Percentiles rank a stretch among this genome's conserved stretches.
phyloP scores from a whole-genome alignment of 306 rosid genomes.

The Casuarina cunninghamiana region DNA sequence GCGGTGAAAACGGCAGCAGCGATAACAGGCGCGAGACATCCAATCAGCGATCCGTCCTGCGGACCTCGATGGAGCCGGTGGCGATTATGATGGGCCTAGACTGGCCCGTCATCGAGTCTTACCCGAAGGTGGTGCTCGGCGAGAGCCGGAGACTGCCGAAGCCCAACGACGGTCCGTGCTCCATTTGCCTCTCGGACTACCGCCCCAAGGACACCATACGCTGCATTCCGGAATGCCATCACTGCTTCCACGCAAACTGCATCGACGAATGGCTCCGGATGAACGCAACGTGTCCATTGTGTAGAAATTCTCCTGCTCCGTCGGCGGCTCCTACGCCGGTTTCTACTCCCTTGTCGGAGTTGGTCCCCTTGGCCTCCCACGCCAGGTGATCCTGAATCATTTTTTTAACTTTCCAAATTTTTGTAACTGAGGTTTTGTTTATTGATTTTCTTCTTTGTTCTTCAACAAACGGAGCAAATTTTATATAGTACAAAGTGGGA shows the following conservation, averaged over 20 bases:
- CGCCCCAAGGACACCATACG: constrained; percentile 47
- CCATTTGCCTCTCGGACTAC: constrained; percentile 57
- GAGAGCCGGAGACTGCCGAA: constrained; percentile 49
- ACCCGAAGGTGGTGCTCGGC: constrained; percentile 53
- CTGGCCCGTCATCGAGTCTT: constrained; percentile 43
- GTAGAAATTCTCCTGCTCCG: constrained; percentile 67
- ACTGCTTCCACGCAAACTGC: constrained; percentile 61
- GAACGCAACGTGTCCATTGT: constrained; percentile 65
- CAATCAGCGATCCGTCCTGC: background rate
- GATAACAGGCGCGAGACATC: background rate
- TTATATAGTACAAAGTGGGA: no score
- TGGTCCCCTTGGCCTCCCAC: constrained; percentile 56
- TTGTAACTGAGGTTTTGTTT: background rate
- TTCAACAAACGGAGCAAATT: background rate
- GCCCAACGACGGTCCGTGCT: constrained; percentile 53
- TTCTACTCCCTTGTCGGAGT: constrained; percentile 45
- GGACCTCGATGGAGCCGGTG: background rate
- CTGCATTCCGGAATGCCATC: constrained; percentile 60
- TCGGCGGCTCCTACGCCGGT: constrained; percentile 36
- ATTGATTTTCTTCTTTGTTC: background rate
- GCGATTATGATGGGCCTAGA: constrained; percentile 49
- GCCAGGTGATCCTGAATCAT: constrained; percentile 40
- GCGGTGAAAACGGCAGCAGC: no score
- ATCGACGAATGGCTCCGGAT: constrained; percentile 57
- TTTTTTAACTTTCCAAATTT: background rate